These are phyloP conservation scores for Ustilago crameri DNA, from an alignment of 1,284 basidiomycete genomes.

Conservation along the genomic window DNA sequence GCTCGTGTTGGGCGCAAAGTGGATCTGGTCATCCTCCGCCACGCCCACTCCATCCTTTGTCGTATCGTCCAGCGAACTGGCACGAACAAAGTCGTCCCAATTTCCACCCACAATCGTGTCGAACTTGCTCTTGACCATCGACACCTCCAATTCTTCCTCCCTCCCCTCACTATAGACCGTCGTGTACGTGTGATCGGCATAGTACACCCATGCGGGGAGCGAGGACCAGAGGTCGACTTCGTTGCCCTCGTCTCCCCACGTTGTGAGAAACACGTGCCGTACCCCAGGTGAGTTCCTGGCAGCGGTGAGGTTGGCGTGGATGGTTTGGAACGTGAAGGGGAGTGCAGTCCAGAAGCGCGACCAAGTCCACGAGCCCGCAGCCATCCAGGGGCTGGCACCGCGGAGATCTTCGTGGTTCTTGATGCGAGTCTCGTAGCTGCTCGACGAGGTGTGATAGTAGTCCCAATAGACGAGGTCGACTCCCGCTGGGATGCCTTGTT, in stretches of 20 bases:
- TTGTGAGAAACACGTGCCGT: slow-evolving; percentile 67
- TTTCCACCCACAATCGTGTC: slow-evolving; percentile 65
- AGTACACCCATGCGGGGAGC: slow-evolving; percentile 62
- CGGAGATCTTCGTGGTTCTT: slow-evolving; percentile 65
- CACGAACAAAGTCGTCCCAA: slow-evolving; percentile 68
- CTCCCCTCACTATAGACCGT: neutral
- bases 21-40: slow-evolving; percentile 55
- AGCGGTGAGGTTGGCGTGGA: slow-evolving; percentile 66
- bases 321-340: slow-evolving; percentile 69
- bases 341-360: slow-evolving; percentile 69
- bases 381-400: slow-evolving; percentile 66
- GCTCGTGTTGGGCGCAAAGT: slow-evolving; percentile 67
- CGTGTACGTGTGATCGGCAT: slow-evolving; percentile 67
- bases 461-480: slow-evolving; percentile 66
- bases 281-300: slow-evolving; percentile 63
- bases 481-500: slow-evolving; percentile 61
- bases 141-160: slow-evolving; percentile 57
- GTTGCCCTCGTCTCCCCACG: slow-evolving; percentile 70
- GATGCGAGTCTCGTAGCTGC: slow-evolving; percentile 65
- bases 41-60: slow-evolving; percentile 26
- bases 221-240: slow-evolving; percentile 61
- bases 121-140: slow-evolving; percentile 49
- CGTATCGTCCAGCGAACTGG: slow-evolving; percentile 65
- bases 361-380: slow-evolving; percentile 69
- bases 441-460: slow-evolving; percentile 62